Percentiles rank a stretch among this genome's conserved stretches.
Evolutionary conservation across 345 rosid species (phyloP).

Genomic region (Corchorus olitorius): DNA sequence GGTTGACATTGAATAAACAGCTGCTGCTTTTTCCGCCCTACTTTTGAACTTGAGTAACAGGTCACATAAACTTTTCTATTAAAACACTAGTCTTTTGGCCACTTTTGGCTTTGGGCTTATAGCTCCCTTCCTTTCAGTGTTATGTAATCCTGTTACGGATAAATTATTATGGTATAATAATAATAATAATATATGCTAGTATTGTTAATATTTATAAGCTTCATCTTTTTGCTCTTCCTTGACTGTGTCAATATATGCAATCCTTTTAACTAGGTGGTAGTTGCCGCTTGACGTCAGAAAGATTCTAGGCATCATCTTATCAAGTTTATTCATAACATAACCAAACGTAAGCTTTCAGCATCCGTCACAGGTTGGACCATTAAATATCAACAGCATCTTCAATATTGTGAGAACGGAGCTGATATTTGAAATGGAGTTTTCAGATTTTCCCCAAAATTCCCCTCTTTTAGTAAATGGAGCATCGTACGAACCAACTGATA

Average conservation of each 20-base stretch:
- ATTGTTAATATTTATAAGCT: background rate
- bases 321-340: background rate
- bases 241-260: too few relatives aligned
- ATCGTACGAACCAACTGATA: too few relatives aligned
- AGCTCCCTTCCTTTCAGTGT: background rate
- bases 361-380: too few relatives aligned
- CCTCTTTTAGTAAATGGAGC: too few relatives aligned
- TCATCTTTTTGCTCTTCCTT: background rate
- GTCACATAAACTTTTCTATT: background rate
- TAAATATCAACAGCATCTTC: too few relatives aligned
- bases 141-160: background rate
- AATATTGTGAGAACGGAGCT: too few relatives aligned
- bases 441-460: too few relatives aligned
- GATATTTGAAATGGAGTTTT: too few relatives aligned
- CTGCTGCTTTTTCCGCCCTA: background rate
- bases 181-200: background rate
- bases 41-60: background rate
- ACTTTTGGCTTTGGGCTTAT: background rate
- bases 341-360: background rate
- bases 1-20: background rate
- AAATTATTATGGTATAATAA: background rate
- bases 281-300: background rate
- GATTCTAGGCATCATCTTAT: background rate
- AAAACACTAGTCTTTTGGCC: background rate
- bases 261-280: too few relatives aligned